These are phyloP conservation scores for Elsinoe ampelina DNA, from an alignment of 2,329 filamentous ascomycete species.

Conservation along the genomic window DNA sequence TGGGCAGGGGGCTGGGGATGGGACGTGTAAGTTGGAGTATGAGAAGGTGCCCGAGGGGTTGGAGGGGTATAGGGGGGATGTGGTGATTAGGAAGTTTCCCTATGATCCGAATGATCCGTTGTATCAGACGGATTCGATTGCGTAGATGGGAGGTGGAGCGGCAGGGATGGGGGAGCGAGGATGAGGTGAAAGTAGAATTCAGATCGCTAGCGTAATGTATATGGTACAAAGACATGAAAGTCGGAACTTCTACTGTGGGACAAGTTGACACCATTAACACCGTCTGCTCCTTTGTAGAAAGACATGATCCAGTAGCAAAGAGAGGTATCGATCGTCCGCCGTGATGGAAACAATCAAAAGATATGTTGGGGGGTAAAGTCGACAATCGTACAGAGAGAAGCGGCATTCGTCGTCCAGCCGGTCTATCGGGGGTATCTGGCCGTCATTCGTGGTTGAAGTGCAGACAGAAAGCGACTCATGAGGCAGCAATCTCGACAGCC, in stretches of 20 bases:
- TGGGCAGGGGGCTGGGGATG: conserved; percentile 23
- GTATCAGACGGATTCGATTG: conserved; percentile 15
- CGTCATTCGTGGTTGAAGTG: neutral
- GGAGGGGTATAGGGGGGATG: conserved; percentile 27
- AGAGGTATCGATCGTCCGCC: neutral
- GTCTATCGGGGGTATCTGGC: conserved; percentile 4
- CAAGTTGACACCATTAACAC: neutral
- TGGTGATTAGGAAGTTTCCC: conserved; percentile 31
- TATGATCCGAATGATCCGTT: conserved; percentile 30
- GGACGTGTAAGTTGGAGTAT: conserved; percentile 24
- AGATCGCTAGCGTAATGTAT: neutral
- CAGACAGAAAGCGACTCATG: neutral
- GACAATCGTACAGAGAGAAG: neutral
- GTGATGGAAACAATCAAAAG: neutral
- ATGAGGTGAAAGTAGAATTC: neutral
- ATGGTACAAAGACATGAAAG: neutral
- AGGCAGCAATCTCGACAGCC: conserved; percentile 15
- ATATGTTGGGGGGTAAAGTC: neutral
- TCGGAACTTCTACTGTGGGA: neutral
- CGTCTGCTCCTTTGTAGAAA: neutral
- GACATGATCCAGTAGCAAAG: neutral
- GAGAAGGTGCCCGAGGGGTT: conserved; percentile 22
- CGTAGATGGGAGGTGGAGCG: neutral
- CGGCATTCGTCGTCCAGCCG: neutral
- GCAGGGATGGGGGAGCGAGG: neutral